phyloP scores from a whole-genome alignment of 2,329 filamentous ascomycete species.

The Polychaeton citri region DNA sequence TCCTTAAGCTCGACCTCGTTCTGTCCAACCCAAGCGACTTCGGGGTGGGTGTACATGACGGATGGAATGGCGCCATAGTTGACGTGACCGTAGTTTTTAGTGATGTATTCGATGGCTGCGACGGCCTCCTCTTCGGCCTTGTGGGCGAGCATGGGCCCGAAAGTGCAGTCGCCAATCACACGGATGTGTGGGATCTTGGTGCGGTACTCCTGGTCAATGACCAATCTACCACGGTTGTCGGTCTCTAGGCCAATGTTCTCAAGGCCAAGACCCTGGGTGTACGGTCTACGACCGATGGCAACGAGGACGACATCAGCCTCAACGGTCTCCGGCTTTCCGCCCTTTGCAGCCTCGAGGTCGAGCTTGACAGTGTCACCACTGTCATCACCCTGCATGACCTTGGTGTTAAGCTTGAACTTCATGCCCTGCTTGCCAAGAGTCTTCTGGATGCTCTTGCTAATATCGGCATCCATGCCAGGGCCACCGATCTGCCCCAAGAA shows the following conservation, averaged over 20 bases:
- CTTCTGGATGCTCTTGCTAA: conserved; percentile 85
- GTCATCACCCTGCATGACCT: conserved; percentile 77
- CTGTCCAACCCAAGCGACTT: conserved; percentile 97
- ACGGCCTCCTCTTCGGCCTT: conserved; percentile 98
- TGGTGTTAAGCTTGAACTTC: conserved; percentile 96
- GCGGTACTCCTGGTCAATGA: conserved; percentile 98
- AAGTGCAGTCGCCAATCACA: conserved; percentile 89
- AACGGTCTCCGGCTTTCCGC: conserved; percentile 86
- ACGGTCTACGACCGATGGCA: conserved; percentile 89
- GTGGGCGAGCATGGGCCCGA: conserved; percentile 90
- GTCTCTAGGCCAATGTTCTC: conserved; percentile 88
- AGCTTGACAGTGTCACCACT: conserved; percentile 67
- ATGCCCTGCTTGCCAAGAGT: conserved; percentile 91
- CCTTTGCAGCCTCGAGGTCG: conserved; percentile 82
- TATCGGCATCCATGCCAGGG: conserved; percentile 91
- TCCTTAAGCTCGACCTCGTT: conserved; percentile 93
- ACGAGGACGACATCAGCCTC: conserved; percentile 93
- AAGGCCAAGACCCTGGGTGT: conserved; percentile 79
- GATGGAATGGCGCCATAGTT: conserved; percentile 97
- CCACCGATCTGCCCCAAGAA: conserved; percentile 94
- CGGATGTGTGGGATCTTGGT: conserved; percentile 96
- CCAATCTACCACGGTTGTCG: conserved; percentile 84
- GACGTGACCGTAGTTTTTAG: conserved; percentile 94
- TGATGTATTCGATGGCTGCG: conserved; percentile 90
- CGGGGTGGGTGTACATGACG: conserved; percentile 99